Base-by-base conservation (phyloP, 352 stramenopile species). In the Thraustochytrium striatum region DNA sequence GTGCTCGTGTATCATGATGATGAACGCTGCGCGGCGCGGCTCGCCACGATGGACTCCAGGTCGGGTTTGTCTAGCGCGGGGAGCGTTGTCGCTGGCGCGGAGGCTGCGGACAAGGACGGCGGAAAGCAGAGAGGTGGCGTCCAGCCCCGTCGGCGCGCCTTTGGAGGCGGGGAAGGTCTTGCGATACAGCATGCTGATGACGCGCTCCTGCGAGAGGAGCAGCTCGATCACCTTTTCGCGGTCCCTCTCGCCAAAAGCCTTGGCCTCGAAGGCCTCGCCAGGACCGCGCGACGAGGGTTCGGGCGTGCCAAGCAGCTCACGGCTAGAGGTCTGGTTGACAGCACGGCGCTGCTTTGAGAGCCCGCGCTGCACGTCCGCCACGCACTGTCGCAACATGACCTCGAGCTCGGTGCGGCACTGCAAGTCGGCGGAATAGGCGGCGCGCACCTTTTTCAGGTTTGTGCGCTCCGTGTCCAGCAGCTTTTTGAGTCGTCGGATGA, bases 301-400 rank as follows among this genome's bases (percentile, higher is more conserved):
- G 9, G 25, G 52, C 8, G 25, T 25, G 19, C 33, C 33, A 28
- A 59, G 19, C 9, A 32, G 25, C 13, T 32, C 52, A 25, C 33
- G 9, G n/a, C n/a, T n/a, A n/a, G n/a, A n/a, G n/a, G n/a, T n/a
- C n/a, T n/a, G n/a, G n/a, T n/a, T n/a, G n/a, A n/a, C n/a, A n/a
- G n/a, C n/a, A n/a, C n/a, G n/a, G n/a, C n/a, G n/a, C n/a, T n/a
- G n/a, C n/a, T n/a, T n/a, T n/a, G n/a, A n/a, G n/a, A n/a, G n/a
- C n/a, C n/a, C n/a, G n/a, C n/a, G n/a, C n/a, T n/a, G n/a, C n/a
- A 95, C 89, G 65, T 95, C 91, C 79, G 92, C 88, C 9, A 95
- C 86, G 59, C 89, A 92, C 70, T 90, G 84, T 32, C 90, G 88
- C 1, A 96, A 62, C 30, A 93, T 84, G 33, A 88, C 84, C 78